Evolutionary conservation across 2,329 filamentous ascomycete species (phyloP), one percentile per base, ranked within the genome.

Genomic region (Trichoderma arundinaceum): DNA sequence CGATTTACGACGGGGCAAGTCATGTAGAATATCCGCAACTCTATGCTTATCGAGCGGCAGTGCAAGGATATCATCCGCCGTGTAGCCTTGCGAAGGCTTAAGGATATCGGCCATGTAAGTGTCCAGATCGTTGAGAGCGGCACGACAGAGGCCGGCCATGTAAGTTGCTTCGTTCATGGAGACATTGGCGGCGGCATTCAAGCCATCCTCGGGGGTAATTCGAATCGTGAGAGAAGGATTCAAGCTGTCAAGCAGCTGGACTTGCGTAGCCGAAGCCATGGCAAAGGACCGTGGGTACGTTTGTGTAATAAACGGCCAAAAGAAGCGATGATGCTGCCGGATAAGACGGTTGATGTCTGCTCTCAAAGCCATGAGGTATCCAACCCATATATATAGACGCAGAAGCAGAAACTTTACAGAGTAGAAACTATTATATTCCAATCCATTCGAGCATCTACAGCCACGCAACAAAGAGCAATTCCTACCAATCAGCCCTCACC

Each of bases 1-100:
- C 15, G 77, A 78, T 65, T 74, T 75, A 35, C 77, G 76, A 19
- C 77, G 73, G 28, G 77, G 77, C 1, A 79, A 71, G 17, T 71
- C 69, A 59, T 77, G 70, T 17, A 79, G 68, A 33, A 67, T 68
- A 61, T 77, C 75, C 10, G 72, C 66, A 38, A 77, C 68, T 13
- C 76, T 73, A 19, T 75, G 59, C 38, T 68, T 69, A 54, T 70
- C 69, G 19, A 79, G 60, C 0, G 76, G 77, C 19, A 79, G 69
- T 6, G 70, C 68, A 51, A 77, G 69, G 54, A 79, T 78, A 66
- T 78, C 77, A 35, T 77, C 75, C 13, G 71, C 71, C 7, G 76
- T 77, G 64, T 74, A 76, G 8, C 74, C 64, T 41, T 70, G 65
- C 44, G 72, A 71, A 7, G 74, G 74, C 17, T 74, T 68, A 53